A percentile compares a stretch with the other conserved stretches of the same genome.
phyloP scores from a whole-genome alignment of 306 rosid genomes.

The Glycyrrhiza uralensis region DNA sequence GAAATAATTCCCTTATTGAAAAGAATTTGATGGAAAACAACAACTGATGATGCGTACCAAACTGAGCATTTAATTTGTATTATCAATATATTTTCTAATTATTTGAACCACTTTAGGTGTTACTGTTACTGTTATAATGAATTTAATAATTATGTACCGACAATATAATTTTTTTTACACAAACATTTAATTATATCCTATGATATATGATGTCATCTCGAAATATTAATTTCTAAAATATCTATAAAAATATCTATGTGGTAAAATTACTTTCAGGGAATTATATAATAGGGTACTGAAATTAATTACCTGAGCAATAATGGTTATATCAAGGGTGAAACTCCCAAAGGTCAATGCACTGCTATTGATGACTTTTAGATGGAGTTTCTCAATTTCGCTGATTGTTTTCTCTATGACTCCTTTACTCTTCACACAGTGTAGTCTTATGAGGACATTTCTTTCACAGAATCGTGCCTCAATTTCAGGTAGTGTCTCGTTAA shows the following conservation, averaged over 20 bases:
- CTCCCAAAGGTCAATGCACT: conserved; percentile 76
- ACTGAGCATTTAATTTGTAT: background rate
- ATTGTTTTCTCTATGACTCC: conserved; percentile 63
- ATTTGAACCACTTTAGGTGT: background rate
- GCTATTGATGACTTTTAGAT: conserved; percentile 59
- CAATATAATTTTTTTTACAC: no score
- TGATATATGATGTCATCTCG: no score
- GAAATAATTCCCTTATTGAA: background rate
- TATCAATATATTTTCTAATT: background rate
- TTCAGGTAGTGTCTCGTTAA: conserved; percentile 66
- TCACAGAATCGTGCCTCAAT: conserved; percentile 85
- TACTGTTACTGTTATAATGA: background rate
- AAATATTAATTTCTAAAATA: no score
- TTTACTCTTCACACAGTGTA: conserved; percentile 78
- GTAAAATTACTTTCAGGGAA: no score
- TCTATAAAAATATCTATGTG: no score
- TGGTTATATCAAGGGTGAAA: conserved; percentile 76
- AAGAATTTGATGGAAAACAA: background rate
- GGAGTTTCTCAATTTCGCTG: conserved; percentile 68
- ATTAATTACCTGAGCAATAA: conserved; percentile 74
- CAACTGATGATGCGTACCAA: background rate
- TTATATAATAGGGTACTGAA: background rate
- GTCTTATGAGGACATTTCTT: conserved; percentile 70
- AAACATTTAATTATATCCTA: no score
- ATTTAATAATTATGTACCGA: no score